These are phyloP conservation scores for Sabuloglossum arenarium DNA, from an alignment of 495 filamentous ascomycete species.

Conservation along the genomic window DNA sequence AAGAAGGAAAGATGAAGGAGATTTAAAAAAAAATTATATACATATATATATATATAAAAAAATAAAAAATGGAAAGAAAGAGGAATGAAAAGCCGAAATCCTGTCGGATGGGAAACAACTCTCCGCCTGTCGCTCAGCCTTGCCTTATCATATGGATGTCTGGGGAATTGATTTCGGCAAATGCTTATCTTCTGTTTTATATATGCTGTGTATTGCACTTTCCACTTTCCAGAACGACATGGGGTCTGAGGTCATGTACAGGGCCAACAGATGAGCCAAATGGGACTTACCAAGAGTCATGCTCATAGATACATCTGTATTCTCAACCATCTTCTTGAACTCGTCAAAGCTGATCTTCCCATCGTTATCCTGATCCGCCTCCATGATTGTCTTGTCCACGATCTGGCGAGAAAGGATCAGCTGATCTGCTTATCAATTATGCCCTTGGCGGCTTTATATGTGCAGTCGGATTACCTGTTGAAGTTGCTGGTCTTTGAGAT, in stretches of 20 bases:
- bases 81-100: too few species aligned
- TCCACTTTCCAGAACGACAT: not conserved
- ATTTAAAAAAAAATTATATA: too few species aligned
- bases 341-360: constrained; percentile 99
- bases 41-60: too few species aligned
- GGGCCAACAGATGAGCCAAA: not conserved
- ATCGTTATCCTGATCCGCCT: constrained; percentile 87
- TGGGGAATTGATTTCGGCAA: too few species aligned
- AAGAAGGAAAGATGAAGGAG: too few species aligned
- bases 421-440: not conserved
- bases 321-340: constrained; percentile 97
- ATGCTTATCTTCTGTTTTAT: too few species aligned
- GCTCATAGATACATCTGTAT: constrained; percentile 90
- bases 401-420: constrained; percentile 22
- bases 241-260: not conserved
- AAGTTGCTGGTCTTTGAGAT: constrained; percentile 95
- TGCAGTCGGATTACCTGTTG: constrained; percentile 38
- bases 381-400: constrained; percentile 99
- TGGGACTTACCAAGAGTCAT: constrained; percentile 74
- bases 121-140: too few species aligned
- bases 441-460: not conserved
- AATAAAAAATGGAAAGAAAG: too few species aligned
- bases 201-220: too few species aligned
- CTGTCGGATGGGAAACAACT: too few species aligned
- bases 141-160: too few species aligned